phyloP scores from a whole-genome alignment of 345 rosid genomes.

The Populus tremula region DNA sequence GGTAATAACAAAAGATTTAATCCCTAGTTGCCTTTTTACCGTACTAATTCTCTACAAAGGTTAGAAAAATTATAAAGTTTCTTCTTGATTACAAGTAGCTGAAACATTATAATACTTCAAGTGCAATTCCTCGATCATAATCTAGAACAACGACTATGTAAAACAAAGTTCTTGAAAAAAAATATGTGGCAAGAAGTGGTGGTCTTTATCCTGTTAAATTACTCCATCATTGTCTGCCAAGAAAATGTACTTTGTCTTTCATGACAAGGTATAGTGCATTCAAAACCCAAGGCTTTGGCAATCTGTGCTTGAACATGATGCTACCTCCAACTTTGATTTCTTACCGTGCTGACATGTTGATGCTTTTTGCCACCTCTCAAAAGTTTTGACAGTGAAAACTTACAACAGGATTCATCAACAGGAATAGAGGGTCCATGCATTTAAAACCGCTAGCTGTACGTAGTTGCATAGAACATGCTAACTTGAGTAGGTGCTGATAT shows the following conservation, averaged over 20 bases:
- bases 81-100: too few species aligned
- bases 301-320: slow-evolving; percentile 27
- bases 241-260: slow-evolving; percentile 26
- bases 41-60: too few species aligned
- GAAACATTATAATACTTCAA: too few species aligned
- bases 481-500: too few species aligned
- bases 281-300: slow-evolving; percentile 14
- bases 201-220: too few species aligned
- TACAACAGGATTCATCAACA: slow-evolving; percentile 28
- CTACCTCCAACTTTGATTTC: slow-evolving; percentile 28
- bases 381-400: slow-evolving; percentile 5
- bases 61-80: too few species aligned
- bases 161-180: too few species aligned
- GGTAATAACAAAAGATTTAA: too few species aligned
- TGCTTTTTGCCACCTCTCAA: slow-evolving; percentile 15
- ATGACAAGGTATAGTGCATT: slow-evolving; percentile 30
- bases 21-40: too few species aligned
- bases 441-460: slow-evolving; percentile 32
- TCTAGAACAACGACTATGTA: too few species aligned
- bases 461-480: slow-evolving; percentile 32
- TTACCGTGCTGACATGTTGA: slow-evolving; percentile 12
- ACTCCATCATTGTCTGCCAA: slow-evolving; percentile 34
- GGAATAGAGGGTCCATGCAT: slow-evolving; percentile 28
- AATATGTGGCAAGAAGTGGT: too few species aligned
- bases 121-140: too few species aligned